Conservation (phyloP, 345 rosid genomes). For the Brassica cretica region DNA sequence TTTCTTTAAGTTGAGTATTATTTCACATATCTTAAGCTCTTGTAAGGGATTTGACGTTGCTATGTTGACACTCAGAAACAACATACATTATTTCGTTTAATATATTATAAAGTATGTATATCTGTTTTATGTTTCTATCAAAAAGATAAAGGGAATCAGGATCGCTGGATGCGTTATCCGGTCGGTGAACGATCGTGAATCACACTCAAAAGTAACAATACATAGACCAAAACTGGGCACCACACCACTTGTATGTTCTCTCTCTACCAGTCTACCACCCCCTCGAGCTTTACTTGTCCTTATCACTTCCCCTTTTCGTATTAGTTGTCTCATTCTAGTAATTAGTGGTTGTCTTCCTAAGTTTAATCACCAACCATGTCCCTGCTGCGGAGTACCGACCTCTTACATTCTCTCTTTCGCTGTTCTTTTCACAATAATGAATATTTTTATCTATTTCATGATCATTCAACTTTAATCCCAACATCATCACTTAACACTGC, state of each 20-base stretch:
- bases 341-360: neutral
- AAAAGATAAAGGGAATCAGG: neutral
- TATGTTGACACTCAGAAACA: neutral
- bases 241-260: conserved; percentile 10
- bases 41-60: neutral
- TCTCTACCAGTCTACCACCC: neutral
- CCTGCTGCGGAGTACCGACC: conserved; percentile 15
- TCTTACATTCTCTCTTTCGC: conserved; percentile 2
- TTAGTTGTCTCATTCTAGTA: neutral
- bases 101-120: neutral
- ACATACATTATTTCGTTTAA: neutral
- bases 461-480: conserved; percentile 12
- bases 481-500: conserved; percentile 26
- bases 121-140: neutral
- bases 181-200: conserved; percentile 5
- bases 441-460: neutral
- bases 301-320: conserved; percentile 2
- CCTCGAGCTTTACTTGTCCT: conserved; percentile 19
- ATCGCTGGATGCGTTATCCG: conserved; percentile 24
- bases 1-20: neutral
- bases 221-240: conserved; percentile 8
- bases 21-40: neutral
- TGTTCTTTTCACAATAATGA: conserved; percentile 1
- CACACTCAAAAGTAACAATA: conserved; percentile 20
- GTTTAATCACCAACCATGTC: neutral